These are phyloP conservation scores for Suillus americanus DNA, from an alignment of 768 basidiomycete species.

Conservation along the genomic window DNA sequence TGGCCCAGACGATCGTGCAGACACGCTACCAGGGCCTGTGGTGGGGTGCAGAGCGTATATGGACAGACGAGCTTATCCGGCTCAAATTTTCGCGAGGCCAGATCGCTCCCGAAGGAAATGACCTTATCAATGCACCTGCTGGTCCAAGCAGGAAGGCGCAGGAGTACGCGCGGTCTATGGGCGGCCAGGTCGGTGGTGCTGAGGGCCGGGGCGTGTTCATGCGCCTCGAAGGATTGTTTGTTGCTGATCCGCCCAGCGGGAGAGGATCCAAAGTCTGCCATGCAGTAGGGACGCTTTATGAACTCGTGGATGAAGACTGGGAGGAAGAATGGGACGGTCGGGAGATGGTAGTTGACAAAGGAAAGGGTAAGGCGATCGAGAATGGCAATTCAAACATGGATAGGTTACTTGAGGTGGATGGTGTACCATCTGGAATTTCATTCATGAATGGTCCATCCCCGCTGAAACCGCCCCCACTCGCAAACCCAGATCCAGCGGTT, in stretches of 20 bases:
- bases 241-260: slow-evolving; percentile 50
- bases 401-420: slow-evolving; percentile 11
- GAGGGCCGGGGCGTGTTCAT: slow-evolving; percentile 69
- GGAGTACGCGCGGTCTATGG: slow-evolving; percentile 24
- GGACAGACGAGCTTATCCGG: slow-evolving; percentile 82
- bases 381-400: neutral
- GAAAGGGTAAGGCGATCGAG: slow-evolving; percentile 34
- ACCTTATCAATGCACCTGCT: slow-evolving; percentile 59
- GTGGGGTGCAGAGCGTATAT: slow-evolving; percentile 90
- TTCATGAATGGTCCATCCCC: slow-evolving; percentile 25
- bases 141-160: slow-evolving; percentile 43
- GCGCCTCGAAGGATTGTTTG: slow-evolving; percentile 62
- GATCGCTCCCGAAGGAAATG: slow-evolving; percentile 65
- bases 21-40: slow-evolving; percentile 77
- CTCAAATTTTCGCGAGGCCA: slow-evolving; percentile 67
- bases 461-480: slow-evolving; percentile 29
- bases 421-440: slow-evolving; percentile 2
- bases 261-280: slow-evolving; percentile 58
- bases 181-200: slow-evolving; percentile 44
- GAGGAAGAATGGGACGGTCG: slow-evolving; percentile 34
- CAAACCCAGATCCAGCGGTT: slow-evolving; percentile 29
- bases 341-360: slow-evolving; percentile 15
- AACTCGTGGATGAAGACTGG: slow-evolving; percentile 77
- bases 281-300: slow-evolving; percentile 73
- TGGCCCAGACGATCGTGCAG: slow-evolving; percentile 42